A percentile compares a stretch with the other conserved stretches of the same genome.
Evolutionary conservation across 169 alveolate species (phyloP).

Genomic region (Ophryocystis elektroscirrha): DNA sequence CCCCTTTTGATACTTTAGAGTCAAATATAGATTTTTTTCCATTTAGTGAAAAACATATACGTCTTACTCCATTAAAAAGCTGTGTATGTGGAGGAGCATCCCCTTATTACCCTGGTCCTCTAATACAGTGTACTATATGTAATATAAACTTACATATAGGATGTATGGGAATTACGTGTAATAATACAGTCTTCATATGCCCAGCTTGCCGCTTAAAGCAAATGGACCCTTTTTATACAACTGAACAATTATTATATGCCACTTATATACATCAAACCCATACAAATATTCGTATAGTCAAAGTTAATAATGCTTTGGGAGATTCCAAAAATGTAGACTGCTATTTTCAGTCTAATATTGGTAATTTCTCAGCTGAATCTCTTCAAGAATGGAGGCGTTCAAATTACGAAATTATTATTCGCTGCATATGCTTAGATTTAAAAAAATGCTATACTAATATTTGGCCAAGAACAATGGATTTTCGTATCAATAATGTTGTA

Average conservation of each 20-base stretch:
- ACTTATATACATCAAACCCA: slow-evolving; percentile 16
- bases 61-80: background rate
- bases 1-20: no score
- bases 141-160: background rate
- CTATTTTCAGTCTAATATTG: slow-evolving; percentile 11
- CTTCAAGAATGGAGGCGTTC: background rate
- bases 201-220: slow-evolving; percentile 26
- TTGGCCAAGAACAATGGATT: slow-evolving; percentile 42
- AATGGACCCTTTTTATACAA: slow-evolving; percentile 39
- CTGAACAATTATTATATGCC: slow-evolving; percentile 33
- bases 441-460: slow-evolving; percentile 23
- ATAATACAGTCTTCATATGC: slow-evolving; percentile 27
- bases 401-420: background rate
- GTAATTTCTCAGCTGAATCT: no score
- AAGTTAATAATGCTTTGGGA: slow-evolving; percentile 27
- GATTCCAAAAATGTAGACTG: slow-evolving; percentile 30
- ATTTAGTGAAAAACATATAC: no score
- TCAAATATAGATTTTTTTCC: no score
- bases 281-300: slow-evolving; percentile 16
- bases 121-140: background rate
- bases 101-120: background rate
- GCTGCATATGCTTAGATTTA: background rate
- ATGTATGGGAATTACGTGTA: background rate
- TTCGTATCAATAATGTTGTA: slow-evolving; percentile 31
- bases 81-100: no score